Conservation (phyloP, 2,329 filamentous ascomycete genomes). For the Blastomyces parvus region DNA sequence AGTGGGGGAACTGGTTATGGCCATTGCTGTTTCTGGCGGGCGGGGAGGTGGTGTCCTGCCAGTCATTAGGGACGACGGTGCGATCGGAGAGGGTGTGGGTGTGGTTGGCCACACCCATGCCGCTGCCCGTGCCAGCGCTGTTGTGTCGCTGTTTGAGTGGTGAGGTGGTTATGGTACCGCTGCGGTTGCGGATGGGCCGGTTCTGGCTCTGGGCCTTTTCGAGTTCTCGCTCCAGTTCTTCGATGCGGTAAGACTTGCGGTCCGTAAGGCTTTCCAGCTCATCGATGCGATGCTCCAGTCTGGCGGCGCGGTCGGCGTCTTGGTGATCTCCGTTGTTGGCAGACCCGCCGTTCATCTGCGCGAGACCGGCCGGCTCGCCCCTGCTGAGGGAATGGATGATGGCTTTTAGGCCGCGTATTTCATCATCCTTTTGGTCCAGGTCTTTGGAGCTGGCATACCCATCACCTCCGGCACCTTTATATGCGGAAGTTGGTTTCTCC, state of each 20-base stretch:
- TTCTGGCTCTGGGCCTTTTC: conserved; percentile 33
- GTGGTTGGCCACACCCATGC: conserved; percentile 22
- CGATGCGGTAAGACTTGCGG: conserved; percentile 62
- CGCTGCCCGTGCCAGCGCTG: conserved; percentile 10
- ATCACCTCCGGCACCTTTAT: conserved; percentile 42
- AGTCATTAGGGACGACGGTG: conserved; percentile 35
- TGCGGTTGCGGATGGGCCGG: conserved; percentile 23
- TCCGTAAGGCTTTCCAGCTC: conserved; percentile 67
- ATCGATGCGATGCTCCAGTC: conserved; percentile 68
- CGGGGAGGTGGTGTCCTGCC: conserved; percentile 27
- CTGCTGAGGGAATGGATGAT: conserved; percentile 94
- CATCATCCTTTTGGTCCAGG: conserved; percentile 88
- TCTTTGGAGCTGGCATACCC: conserved; percentile 52
- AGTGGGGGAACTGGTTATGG: conserved; percentile 14
- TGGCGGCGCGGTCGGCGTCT: conserved; percentile 48
- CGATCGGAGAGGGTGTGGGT: conserved; percentile 35
- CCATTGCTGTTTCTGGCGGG: conserved; percentile 17
- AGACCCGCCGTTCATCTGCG: conserved; percentile 24
- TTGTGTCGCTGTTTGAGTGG: conserved; percentile 27
- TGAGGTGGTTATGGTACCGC: conserved; percentile 29
- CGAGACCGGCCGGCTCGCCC: conserved; percentile 31
- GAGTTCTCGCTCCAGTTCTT: conserved; percentile 76
- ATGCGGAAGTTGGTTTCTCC: conserved; percentile 62
- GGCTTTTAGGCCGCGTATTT: conserved; percentile 91
- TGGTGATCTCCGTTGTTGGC: conserved; percentile 39